These are phyloP conservation scores for Aphanomyces euteiches DNA, from an alignment of 352 stramenopile genomes.

Conservation along the genomic window DNA sequence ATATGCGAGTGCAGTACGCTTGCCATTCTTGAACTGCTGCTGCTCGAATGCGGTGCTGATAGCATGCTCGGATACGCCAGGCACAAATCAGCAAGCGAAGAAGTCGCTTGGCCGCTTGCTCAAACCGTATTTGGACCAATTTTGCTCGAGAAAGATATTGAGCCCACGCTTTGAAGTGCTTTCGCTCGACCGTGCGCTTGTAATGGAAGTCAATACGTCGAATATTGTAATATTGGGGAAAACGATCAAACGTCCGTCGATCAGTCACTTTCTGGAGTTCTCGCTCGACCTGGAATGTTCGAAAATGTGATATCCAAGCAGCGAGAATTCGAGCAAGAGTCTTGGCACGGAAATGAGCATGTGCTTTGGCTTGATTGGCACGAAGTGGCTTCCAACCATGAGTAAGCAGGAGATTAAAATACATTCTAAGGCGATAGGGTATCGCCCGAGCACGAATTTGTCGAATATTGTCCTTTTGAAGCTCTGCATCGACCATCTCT, in stretches of 20 bases:
- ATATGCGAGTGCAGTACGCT: slow-evolving; percentile 58
- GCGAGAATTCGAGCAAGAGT: slow-evolving; percentile 36
- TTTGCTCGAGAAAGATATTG: slow-evolving; percentile 49
- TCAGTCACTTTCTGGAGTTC: slow-evolving; percentile 46
- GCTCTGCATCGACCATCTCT: slow-evolving; percentile 77
- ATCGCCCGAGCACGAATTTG: slow-evolving; percentile 40
- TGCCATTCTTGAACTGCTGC: slow-evolving; percentile 56
- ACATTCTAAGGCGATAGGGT: slow-evolving; percentile 43
- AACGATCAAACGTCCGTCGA: slow-evolving; percentile 55
- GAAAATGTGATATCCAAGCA: slow-evolving; percentile 52
- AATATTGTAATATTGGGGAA: slow-evolving; percentile 68
- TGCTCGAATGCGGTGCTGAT: slow-evolving; percentile 51
- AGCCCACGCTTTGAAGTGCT: slow-evolving; percentile 57
- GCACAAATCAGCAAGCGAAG: slow-evolving; percentile 40
- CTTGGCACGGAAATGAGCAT: slow-evolving; percentile 40
- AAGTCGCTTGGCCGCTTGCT: slow-evolving; percentile 51
- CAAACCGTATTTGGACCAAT: slow-evolving; percentile 58
- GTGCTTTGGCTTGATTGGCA: slow-evolving; percentile 38
- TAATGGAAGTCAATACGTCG: slow-evolving; percentile 68
- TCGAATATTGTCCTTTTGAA: slow-evolving; percentile 74
- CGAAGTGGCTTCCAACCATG: slow-evolving; percentile 48
- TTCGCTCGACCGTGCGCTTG: slow-evolving; percentile 41
- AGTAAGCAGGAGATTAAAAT: slow-evolving; percentile 47
- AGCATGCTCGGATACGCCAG: slow-evolving; percentile 52
- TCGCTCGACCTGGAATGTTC: slow-evolving; percentile 54